Evolutionary conservation across 176 grass and related monocot species (phyloP).

Genomic region (Phoenix roebelenii): DNA sequence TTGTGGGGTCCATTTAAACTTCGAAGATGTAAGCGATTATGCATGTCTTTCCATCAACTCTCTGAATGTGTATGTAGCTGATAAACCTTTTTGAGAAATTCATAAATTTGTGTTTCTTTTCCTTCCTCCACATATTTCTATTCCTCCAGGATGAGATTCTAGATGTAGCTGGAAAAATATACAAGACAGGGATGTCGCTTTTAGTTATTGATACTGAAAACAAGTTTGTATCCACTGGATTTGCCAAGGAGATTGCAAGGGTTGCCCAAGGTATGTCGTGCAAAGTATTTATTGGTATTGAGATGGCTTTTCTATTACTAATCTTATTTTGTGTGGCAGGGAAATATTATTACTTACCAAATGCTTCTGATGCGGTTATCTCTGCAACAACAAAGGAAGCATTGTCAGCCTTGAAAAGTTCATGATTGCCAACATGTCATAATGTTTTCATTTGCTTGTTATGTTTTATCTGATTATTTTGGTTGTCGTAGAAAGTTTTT

Average conservation of each 20-base stretch:
- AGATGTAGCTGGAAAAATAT: slow-evolving; percentile 93
- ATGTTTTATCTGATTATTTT: too few species aligned
- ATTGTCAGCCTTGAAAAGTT: slow-evolving; percentile 55
- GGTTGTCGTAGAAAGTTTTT: too few species aligned
- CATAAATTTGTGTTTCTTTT: too few species aligned
- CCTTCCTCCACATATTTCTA: too few species aligned
- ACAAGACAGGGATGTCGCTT: slow-evolving; percentile 92
- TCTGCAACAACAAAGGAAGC: slow-evolving; percentile 84
- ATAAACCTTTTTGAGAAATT: too few species aligned
- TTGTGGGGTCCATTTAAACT: too few species aligned
- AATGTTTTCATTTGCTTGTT: too few species aligned
- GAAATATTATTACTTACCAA: slow-evolving; percentile 98
- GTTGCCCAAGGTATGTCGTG: slow-evolving; percentile 71
- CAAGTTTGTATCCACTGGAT: slow-evolving; percentile 98
- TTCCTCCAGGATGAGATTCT: slow-evolving; percentile 79
- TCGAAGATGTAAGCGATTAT: too few species aligned
- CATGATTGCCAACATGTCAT: slow-evolving; percentile 1
- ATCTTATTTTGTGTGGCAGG: slow-evolving; percentile 28
- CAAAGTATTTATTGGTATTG: not conserved
- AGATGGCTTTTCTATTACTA: not conserved
- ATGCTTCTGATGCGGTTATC: slow-evolving; percentile 90
- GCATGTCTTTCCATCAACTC: too few species aligned
- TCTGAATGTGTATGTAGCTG: too few species aligned
- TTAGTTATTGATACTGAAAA: slow-evolving; percentile 96
- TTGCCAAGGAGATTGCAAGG: slow-evolving; percentile 96